Base-by-base conservation (phyloP, 768 basidiomycete species). In the Trametes punicea region DNA sequence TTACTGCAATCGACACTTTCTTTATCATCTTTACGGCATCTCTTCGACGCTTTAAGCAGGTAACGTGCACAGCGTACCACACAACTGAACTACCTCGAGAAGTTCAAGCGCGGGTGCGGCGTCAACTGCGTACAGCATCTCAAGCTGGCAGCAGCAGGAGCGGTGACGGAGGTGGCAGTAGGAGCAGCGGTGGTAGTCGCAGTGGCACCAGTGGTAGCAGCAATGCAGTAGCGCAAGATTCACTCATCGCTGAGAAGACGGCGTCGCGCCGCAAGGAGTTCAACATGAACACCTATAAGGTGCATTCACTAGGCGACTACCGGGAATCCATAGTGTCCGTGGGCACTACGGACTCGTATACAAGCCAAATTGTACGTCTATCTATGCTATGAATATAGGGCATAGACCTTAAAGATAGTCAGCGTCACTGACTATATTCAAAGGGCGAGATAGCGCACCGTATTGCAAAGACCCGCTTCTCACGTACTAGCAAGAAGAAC, bases 71-170 rank as follows among this genome's bases (percentile, higher is more conserved):
- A 1, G 49, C 39, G 0, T 74, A 64, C 44, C 18, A 64, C 0
- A 75, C 74, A 0, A 20, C 54, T 0, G 75, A 77, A 29, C 62
- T 80, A 11, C 76, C 76, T 0, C 50, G 52, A 1, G 79, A 82
- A 49, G 49, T 50, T 1, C 53, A 49, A 10, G 60, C 56, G 0
- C 61, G 67, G 4, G 49, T 50, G 1, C 57, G 64, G 2, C 64
- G 62, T 7, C 46, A 55, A 31, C 45, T 38, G 10, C 29, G 6
- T 10, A 36, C 34, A 36, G 34, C 34, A 36, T 15, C 34, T 5
- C 11, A 36, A 36, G 15, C 34, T 16, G 11, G 4, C 13, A 36
- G 6, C 34, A 15, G 34, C 34, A 36, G 34, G n/a, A 36, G 34
- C n/a, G 34, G 34, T 16, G 34, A 10, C n/a, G 34, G 5, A 16